Evolutionary conservation across 1,284 basidiomycete species (phyloP), one percentile per base, ranked within the genome.

Genomic region (Veloboletus limbatus): DNA sequence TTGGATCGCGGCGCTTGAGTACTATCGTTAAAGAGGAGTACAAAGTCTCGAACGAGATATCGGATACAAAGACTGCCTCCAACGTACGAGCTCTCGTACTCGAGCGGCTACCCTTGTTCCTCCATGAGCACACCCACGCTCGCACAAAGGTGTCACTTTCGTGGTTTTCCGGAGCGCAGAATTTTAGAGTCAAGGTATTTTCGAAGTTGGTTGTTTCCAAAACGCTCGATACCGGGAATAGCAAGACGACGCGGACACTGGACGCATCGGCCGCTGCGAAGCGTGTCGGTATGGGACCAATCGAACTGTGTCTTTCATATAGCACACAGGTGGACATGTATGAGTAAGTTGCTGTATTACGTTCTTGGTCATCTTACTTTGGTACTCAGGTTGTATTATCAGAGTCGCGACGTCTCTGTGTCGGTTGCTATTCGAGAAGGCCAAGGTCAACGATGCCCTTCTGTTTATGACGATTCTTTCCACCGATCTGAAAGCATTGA

Each of bases 401-500:
- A 88, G 89, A 63, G 85, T 95, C 16, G 85, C 92, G 0, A 83
- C 81, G 1, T 85, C 87, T 1, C 71, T 97, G 25, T 92, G 88
- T 63, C 79, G 82, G 8, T 63, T 88, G 4, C 66, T 96, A 17
- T 87, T 96, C 51, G 78, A 85, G 40, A 76, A 79, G 3, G 82
- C 82, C 3, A 87, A 87, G 59, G 79, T 82, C 8, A 90, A 92
- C 55, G 93, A 97, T 60, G 80, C 87, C 0, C 70, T 98, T 8
- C 67, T 98, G 11, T 88, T 97, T 59, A 91, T 92, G 82, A 96
- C 92, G 0, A 91, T 99, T 37, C 76, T 99, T 10, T 92, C 91
- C 0, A 97, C 94, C 0, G 89, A 95, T 48, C 71, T 98, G 36
- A 78, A 82, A 52, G 84, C 90, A 2, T 71, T 99, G 45, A 88